A percentile compares a stretch with the other conserved stretches of the same genome.
These are phyloP conservation scores for Daldinia concentrica DNA, from an alignment of 495 filamentous ascomycete genomes.

Conservation along the genomic window DNA sequence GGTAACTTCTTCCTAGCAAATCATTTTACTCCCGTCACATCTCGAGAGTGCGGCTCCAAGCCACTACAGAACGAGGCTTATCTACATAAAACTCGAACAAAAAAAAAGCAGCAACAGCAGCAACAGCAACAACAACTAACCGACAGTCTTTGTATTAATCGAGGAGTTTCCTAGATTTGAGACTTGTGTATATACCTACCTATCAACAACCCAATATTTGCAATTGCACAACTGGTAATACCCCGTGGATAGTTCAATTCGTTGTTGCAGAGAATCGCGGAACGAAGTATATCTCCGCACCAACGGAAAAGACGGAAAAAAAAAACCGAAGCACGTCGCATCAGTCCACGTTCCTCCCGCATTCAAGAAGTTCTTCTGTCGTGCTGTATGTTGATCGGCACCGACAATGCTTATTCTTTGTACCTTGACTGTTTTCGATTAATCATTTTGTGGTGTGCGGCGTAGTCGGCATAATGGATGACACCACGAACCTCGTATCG, in stretches of 20 bases:
- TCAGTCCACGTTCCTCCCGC: not conserved
- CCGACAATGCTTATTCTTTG: slow-evolving; percentile 43
- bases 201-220: not conserved
- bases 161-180: not conserved
- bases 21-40: slow-evolving; percentile 29
- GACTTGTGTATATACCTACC: not conserved
- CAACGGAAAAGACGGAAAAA: slow-evolving; percentile 15
- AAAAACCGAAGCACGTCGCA: slow-evolving; percentile 18
- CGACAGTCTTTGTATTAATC: slow-evolving; percentile 3
- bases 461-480: slow-evolving; percentile 55
- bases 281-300: slow-evolving; percentile 31
- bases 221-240: slow-evolving; percentile 2
- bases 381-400: slow-evolving; percentile 21
- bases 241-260: slow-evolving; percentile 15
- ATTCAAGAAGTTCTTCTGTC: not conserved
- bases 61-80: slow-evolving; percentile 9
- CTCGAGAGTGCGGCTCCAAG: slow-evolving; percentile 28
- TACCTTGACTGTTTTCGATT: slow-evolving; percentile 36
- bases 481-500: slow-evolving; percentile 56
- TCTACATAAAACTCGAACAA: slow-evolving; percentile 4
- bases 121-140: too few relatives aligned
- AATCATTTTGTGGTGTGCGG: slow-evolving; percentile 40
- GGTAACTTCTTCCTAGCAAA: slow-evolving; percentile 29
- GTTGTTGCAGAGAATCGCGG: slow-evolving; percentile 16
- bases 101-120: not conserved